phyloP scores from a whole-genome alignment of 2,329 filamentous ascomycete genomes.

The Paraphaeosphaeria sporulosa region DNA sequence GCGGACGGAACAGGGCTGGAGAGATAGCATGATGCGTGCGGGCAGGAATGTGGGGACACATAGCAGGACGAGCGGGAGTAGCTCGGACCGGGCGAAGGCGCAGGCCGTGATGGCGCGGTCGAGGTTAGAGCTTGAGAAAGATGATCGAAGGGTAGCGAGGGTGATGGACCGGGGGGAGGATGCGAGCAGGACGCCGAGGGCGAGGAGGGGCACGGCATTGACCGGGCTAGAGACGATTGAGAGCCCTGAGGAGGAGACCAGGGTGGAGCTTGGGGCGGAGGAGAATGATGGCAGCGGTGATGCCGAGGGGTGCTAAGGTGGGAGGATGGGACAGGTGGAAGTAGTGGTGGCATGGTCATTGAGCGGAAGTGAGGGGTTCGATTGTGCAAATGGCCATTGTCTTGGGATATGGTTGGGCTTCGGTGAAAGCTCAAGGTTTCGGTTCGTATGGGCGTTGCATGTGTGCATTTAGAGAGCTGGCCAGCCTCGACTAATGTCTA shows the following conservation, averaged over 20 bases:
- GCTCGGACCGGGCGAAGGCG: slow-evolving; percentile 29
- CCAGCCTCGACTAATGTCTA: slow-evolving; percentile 10
- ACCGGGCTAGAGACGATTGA: slow-evolving; percentile 17
- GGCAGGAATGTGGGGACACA: slow-evolving; percentile 16
- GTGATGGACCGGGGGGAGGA: slow-evolving; percentile 4
- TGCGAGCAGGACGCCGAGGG: background rate
- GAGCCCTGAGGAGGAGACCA: slow-evolving; percentile 8
- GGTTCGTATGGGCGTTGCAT: background rate
- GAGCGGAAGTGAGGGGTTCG: background rate
- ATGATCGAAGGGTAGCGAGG: slow-evolving; percentile 28
- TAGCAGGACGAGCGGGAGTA: slow-evolving; percentile 27
- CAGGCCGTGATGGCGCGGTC: slow-evolving; percentile 48
- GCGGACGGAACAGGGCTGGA: background rate
- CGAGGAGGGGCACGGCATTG: slow-evolving; percentile 18
- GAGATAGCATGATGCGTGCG: background rate
- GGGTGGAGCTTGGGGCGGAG: slow-evolving; percentile 10
- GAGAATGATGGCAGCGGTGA: background rate
- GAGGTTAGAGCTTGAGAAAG: slow-evolving; percentile 50
- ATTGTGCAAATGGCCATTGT: slow-evolving; percentile 5
- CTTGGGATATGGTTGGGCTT: background rate
- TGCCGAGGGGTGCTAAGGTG: background rate
- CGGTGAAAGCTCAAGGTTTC: background rate
- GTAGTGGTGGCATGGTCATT: slow-evolving; percentile 8
- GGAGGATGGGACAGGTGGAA: slow-evolving; percentile 1
- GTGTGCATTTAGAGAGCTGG: slow-evolving; percentile 9